Conservation (phyloP, 164 flowering plant species). For the Tinospora cordifolia region DNA sequence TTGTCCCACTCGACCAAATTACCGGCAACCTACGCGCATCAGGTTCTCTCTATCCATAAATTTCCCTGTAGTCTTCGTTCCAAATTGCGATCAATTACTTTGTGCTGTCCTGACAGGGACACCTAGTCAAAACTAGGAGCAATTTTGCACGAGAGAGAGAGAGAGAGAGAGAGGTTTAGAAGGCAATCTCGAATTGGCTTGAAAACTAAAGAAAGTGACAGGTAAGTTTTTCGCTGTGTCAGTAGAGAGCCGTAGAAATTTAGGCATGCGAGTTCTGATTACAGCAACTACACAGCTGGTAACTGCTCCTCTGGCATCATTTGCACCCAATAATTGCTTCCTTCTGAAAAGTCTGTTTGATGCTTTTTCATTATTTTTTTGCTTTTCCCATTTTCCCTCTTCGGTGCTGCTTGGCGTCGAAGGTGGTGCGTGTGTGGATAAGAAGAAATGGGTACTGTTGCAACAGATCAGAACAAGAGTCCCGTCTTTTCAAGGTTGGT, state of each 20-base stretch:
- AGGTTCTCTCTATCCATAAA: not conserved
- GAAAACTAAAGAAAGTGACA: slow-evolving; percentile 2
- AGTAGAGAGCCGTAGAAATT: not conserved
- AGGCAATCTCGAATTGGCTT: not conserved
- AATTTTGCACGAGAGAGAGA: not conserved
- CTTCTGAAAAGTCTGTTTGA: not conserved
- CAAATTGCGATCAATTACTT: not conserved
- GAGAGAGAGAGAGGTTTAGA: not conserved
- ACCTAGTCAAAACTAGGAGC: not conserved
- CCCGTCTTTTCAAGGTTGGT: not conserved
- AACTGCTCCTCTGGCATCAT: not conserved
- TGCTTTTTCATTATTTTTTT: not conserved
- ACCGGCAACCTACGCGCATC: not conserved
- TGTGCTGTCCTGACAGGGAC: slow-evolving; percentile 2
- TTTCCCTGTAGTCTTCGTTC: not conserved
- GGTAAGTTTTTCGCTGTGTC: not conserved
- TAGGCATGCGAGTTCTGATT: not conserved
- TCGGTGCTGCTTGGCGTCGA: not conserved
- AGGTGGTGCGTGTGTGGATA: not conserved
- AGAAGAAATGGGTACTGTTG: too few relatives aligned
- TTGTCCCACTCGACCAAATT: slow-evolving; percentile 1
- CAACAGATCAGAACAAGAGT: not conserved
- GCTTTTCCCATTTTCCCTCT: not conserved
- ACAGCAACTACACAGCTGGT: slow-evolving; percentile 2
- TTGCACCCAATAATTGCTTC: slow-evolving; percentile 1